A percentile compares a stretch with the other conserved stretches of the same genome.
phyloP scores from a whole-genome alignment of 2,329 filamentous ascomycete species.

The Cryoendolithus antarcticus region DNA sequence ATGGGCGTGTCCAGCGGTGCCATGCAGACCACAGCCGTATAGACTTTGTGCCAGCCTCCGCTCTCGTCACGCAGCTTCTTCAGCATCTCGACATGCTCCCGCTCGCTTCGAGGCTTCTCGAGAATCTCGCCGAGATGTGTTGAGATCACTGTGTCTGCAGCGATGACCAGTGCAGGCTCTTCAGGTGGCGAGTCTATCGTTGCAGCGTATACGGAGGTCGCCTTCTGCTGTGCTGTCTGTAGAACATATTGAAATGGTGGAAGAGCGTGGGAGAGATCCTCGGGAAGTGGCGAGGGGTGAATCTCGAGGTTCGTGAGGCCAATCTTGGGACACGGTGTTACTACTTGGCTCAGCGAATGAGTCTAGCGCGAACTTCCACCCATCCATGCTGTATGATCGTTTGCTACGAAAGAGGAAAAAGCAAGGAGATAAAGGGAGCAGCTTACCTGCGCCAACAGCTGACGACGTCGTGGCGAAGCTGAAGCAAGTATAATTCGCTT shows the following conservation, averaged over 20 bases:
- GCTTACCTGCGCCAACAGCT: slow-evolving; percentile 60
- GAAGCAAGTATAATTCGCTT: slow-evolving; percentile 84
- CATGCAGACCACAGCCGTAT: slow-evolving; percentile 72
- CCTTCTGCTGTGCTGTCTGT: slow-evolving; percentile 74
- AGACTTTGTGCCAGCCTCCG: slow-evolving; percentile 57
- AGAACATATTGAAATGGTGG: slow-evolving; percentile 85
- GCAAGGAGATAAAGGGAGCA: no score
- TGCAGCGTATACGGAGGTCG: slow-evolving; percentile 55
- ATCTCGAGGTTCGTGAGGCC: slow-evolving; percentile 75
- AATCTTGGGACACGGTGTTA: no score
- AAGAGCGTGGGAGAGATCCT: slow-evolving; percentile 71
- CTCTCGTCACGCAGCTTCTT: slow-evolving; percentile 63
- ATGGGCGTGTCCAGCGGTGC: slow-evolving; percentile 67
- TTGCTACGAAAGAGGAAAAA: no score
- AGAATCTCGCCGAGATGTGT: slow-evolving; percentile 63
- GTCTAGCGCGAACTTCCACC: no score
- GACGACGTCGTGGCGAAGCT: slow-evolving; percentile 70
- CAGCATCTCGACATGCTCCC: slow-evolving; percentile 74
- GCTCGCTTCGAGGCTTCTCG: slow-evolving; percentile 78
- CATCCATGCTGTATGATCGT: no score
- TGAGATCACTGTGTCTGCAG: slow-evolving; percentile 84
- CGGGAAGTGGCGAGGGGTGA: slow-evolving; percentile 67
- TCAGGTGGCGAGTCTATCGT: slow-evolving; percentile 44
- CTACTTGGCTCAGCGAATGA: no score
- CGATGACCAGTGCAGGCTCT: slow-evolving; percentile 75